phyloP scores from a whole-genome alignment of 2,329 filamentous ascomycete species.

The Penicillium paneum region DNA sequence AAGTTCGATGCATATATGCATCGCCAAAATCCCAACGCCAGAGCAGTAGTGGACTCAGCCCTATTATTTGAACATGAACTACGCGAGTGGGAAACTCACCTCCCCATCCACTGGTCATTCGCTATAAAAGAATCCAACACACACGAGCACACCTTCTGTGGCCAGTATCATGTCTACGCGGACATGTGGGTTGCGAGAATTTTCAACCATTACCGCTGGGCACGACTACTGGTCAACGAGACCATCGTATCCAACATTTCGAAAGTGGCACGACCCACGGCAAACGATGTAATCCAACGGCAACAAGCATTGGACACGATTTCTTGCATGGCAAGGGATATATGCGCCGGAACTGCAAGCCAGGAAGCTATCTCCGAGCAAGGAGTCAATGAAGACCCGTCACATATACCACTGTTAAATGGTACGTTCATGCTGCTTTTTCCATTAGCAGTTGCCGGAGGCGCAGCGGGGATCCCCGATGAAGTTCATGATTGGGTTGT shows the following conservation, averaged over 20 bases:
- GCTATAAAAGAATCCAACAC: conserved; percentile 11
- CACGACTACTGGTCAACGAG: conserved; percentile 25
- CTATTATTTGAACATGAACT: conserved; percentile 18
- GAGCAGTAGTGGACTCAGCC: conserved; percentile 2
- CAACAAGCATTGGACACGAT: conserved; percentile 16
- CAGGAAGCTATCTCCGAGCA: conserved; percentile 13
- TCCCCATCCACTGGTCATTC: conserved; percentile 18
- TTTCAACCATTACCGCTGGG: conserved; percentile 24
- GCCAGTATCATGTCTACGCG: conserved; percentile 22
- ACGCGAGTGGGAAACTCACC: conserved; percentile 15
- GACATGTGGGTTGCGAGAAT: conserved; percentile 21
- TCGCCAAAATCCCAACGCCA: conserved; percentile 1
- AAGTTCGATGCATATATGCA: conserved; percentile 12
- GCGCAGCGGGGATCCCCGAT: conserved; percentile 19
- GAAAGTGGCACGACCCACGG: not conserved
- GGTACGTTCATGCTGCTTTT: conserved; percentile 26
- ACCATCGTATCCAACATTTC: conserved; percentile 14
- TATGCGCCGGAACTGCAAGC: conserved; percentile 23
- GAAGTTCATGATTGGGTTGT: conserved; percentile 23
- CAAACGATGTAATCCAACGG: conserved; percentile 10
- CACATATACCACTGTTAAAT: conserved; percentile 17
- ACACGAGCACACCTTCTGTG: conserved; percentile 16
- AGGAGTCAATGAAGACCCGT: not conserved
- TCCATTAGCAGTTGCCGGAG: conserved; percentile 20
- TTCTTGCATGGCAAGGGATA: conserved; percentile 17